Evolutionary conservation across 2,329 filamentous ascomycete species (phyloP).

Genomic region (Rachicladosporium sp.): DNA sequence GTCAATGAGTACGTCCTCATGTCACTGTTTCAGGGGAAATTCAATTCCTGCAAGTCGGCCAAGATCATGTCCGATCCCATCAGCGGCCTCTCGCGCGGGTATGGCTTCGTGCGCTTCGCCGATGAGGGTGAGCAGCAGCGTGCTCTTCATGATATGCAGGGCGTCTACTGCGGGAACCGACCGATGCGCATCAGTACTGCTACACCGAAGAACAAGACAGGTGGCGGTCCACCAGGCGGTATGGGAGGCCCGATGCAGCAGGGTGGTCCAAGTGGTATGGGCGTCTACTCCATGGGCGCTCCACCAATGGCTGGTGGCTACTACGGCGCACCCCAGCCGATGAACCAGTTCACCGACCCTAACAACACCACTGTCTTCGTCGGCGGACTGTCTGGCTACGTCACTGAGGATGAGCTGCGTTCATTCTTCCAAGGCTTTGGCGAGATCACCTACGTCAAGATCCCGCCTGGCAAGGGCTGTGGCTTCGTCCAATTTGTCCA

Average conservation of each 20-base stretch:
- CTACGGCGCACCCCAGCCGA: constrained; percentile 61
- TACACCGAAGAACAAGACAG: constrained; percentile 81
- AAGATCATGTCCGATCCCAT: constrained; percentile 99
- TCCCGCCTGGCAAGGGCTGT: constrained; percentile 95
- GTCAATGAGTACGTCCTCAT: constrained; percentile 98
- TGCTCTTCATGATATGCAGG: constrained; percentile 94
- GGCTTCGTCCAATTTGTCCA: constrained; percentile 99
- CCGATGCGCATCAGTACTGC: constrained; percentile 98
- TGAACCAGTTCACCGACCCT: constrained; percentile 99
- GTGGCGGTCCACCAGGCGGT: constrained; percentile 39
- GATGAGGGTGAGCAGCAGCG: constrained; percentile 94
- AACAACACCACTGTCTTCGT: constrained; percentile 99
- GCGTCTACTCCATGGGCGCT: constrained; percentile 59
- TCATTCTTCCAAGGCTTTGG: constrained; percentile 99
- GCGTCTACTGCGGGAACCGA: constrained; percentile 95
- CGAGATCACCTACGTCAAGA: constrained; percentile 99
- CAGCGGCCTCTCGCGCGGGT: constrained; percentile 91
- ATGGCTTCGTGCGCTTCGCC: constrained; percentile 94
- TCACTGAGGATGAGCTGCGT: constrained; percentile 97
- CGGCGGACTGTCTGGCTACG: constrained; percentile 90
- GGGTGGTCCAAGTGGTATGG: constrained; percentile 37
- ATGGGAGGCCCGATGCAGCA: constrained; percentile 32
- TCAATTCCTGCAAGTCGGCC: constrained; percentile 94
- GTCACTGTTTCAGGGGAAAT: constrained; percentile 91
- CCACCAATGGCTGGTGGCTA: constrained; percentile 48